phyloP scores from a whole-genome alignment of 768 basidiomycete genomes.

The Naganishia vishniacii region DNA sequence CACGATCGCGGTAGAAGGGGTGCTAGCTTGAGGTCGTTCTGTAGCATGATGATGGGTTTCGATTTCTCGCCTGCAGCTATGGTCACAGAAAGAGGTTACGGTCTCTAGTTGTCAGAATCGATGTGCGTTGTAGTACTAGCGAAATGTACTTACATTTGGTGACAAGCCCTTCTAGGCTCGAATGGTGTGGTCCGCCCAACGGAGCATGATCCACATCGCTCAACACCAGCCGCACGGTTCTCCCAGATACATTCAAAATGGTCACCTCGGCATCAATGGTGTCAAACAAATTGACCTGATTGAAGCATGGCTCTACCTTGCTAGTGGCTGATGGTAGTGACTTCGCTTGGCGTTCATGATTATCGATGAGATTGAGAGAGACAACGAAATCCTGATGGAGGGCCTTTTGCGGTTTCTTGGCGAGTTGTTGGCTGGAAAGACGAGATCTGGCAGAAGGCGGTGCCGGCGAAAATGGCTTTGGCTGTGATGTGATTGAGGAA shows the following conservation, averaged over 20 bases:
- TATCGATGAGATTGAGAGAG: conserved; percentile 18
- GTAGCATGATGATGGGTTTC: conserved; percentile 14
- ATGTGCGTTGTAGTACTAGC: no score
- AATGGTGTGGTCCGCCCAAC: neutral
- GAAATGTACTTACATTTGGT: no score
- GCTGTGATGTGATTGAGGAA: no score
- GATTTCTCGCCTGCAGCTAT: neutral
- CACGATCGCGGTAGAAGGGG: conserved; percentile 26
- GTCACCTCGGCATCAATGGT: conserved; percentile 21
- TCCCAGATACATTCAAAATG: conserved; percentile 18
- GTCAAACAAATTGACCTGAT: conserved; percentile 1
- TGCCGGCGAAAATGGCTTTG: neutral
- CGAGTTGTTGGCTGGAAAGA: neutral
- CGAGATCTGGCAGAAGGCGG: neutral
- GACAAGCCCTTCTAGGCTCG: no score
- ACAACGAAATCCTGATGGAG: conserved; percentile 26
- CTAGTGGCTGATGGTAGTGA: no score
- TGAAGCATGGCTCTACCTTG: neutral
- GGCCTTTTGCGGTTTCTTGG: conserved; percentile 4
- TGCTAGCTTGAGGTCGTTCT: conserved; percentile 16
- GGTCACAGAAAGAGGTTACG: no score
- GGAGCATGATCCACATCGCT: neutral
- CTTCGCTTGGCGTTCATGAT: neutral
- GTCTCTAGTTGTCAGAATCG: no score
- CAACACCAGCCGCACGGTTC: conserved; percentile 24